Base-by-base conservation (phyloP, 2,329 filamentous ascomycete species). In the Ceratocystiopsis sp. region DNA sequence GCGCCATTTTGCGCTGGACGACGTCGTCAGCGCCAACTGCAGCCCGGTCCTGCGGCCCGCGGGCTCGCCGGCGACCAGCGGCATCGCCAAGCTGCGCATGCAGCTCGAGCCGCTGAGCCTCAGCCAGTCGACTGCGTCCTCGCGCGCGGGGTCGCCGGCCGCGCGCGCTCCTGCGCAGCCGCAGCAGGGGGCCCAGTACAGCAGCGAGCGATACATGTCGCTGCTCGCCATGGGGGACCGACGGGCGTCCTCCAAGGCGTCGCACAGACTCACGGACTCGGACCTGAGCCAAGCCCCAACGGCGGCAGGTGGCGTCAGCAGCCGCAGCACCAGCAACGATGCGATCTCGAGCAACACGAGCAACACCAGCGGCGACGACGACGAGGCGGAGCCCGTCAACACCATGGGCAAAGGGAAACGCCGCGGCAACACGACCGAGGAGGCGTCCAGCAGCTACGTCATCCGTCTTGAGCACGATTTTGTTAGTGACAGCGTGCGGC, bases 381-480 rank as follows among this genome's bases (percentile, higher is more conserved):
- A 81, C 50, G 75, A 75, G 50, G 42, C 45, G 12, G 45, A 37
- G 1, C 13, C 41, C 18, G 44, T n/a, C n/a, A n/a, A 46, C 2
- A 21, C 43, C 4, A 17, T 12, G 13, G 18, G 19, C 4, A 21
- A 21, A 21, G 19, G 19, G 19, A 21, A 21, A 7, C 19, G 19
- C 4, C 19, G 19, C 4, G 19, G 19, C 19, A 21, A 21, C 19
- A 7, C 4, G 19, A 4, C 35, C 9, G 87, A 81, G 1, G 82
- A 89, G 53, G 72, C 73, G 21, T 68, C 67, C 57, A 82, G 83
- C 42, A 83, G 78, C 56, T 95, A 94, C 56, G 84, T 95, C 61
- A 78, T 95, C 49, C 75, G 75, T 42, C 69, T 95, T 35, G 82
- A 91, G 51, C 64, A 84, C 48, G 87, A 95, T 57, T 95, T 93